Conservation (phyloP, 139 green algal genomes). For the Chlorella sp. region DNA sequence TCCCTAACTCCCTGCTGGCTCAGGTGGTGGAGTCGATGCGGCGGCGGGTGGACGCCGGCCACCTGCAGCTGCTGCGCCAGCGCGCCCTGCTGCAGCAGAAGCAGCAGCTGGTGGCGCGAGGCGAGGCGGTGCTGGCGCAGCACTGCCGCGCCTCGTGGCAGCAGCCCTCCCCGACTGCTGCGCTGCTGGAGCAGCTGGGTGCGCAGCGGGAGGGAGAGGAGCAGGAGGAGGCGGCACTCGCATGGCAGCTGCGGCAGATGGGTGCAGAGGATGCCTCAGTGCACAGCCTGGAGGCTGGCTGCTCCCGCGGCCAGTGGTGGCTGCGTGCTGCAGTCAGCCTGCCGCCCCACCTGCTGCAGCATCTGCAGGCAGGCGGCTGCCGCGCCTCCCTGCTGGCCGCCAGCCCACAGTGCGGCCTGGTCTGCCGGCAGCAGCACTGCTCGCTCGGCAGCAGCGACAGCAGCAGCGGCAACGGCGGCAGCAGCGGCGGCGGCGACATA, state of each 20-base stretch:
- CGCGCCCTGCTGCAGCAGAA: conserved; percentile 24
- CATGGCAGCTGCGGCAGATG: background rate
- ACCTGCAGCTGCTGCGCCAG: conserved; percentile 9
- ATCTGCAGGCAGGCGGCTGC: background rate
- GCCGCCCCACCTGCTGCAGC: background rate
- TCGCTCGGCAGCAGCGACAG: background rate
- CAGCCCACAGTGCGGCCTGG: background rate
- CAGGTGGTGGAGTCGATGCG: conserved; percentile 15
- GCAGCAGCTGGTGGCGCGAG: background rate
- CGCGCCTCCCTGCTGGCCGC: background rate
- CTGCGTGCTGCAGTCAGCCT: background rate
- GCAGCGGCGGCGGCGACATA: too few relatives aligned
- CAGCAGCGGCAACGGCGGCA: background rate
- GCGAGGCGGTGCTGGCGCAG: conserved; percentile 2
- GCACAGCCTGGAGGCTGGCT: conserved; percentile 13
- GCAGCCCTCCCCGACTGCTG: background rate
- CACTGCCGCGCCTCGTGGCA: conserved; percentile 21
- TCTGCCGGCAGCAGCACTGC: conserved; percentile 19
- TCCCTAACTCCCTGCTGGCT: background rate
- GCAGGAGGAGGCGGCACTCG: background rate
- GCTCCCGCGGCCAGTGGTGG: conserved; percentile 19
- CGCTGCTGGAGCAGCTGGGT: background rate
- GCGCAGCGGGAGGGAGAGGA: background rate
- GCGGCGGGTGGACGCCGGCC: conserved; percentile 7
- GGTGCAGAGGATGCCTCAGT: background rate